A percentile compares a stretch with the other conserved stretches of the same genome.
Evolutionary conservation across 2,329 filamentous ascomycete species (phyloP).

Genomic region (Fonsecaea pugnacius): DNA sequence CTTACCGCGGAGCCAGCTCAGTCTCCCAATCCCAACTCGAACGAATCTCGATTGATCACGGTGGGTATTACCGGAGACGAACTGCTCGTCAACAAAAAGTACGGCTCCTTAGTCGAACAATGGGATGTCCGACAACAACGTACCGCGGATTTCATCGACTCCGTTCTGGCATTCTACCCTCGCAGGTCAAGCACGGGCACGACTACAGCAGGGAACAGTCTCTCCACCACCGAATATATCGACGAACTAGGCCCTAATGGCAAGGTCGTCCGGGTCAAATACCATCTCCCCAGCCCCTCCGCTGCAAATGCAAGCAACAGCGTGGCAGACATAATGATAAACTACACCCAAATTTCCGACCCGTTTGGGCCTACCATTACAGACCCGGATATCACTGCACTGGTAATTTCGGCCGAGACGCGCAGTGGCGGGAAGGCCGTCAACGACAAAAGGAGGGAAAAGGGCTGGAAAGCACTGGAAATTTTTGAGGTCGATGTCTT

Average conservation of each 20-base stretch:
- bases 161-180: constrained; percentile 63
- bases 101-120: constrained; percentile 75
- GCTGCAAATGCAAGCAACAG: neutral
- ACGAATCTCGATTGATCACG: constrained; percentile 57
- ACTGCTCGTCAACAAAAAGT: constrained; percentile 86
- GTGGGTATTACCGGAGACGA: constrained; percentile 89
- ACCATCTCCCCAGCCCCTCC: constrained; percentile 48
- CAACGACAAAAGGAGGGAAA: constrained; percentile 77
- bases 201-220: neutral
- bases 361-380: constrained; percentile 89
- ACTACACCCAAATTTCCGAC: constrained; percentile 84
- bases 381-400: constrained; percentile 73
- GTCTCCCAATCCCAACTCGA: constrained; percentile 47
- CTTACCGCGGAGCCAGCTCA: constrained; percentile 65
- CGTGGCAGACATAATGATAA: constrained; percentile 60
- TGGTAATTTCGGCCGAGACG: constrained; percentile 89
- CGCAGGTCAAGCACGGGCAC: constrained; percentile 42
- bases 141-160: constrained; percentile 71
- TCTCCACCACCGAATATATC: constrained; percentile 40
- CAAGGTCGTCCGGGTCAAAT: constrained; percentile 43
- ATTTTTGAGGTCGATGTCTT: constrained; percentile 91
- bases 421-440: constrained; percentile 80
- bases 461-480: constrained; percentile 75
- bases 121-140: constrained; percentile 75
- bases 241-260: constrained; percentile 46